Evolutionary conservation across 768 basidiomycete genomes (phyloP), one percentile per base, ranked within the genome.

Genomic region (Termitomyces sp.): DNA sequence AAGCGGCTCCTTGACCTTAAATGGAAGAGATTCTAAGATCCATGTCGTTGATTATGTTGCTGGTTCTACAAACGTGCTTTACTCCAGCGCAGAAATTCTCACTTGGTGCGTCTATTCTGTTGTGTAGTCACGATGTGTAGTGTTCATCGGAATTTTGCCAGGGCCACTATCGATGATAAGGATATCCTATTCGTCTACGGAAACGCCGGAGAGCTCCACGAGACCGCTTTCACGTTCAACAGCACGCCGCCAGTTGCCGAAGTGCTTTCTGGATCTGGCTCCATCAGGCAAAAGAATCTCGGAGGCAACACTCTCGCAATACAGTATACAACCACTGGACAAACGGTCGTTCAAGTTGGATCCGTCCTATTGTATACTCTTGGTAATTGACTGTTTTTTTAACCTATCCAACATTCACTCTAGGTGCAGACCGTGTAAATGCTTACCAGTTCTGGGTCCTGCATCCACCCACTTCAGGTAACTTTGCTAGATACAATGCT

Each of bases 401-500:
- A 33, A n/a, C 20, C 15, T 5, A 15, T 42, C 30, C 16, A 31
- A 36, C 16, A 27, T n/a, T 44, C 12, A n/a, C 36, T 9, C 8
- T 36, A 13, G 54, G 15, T 36, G 27, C 53, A 81, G 81, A 82
- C 63, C 79, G 78, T 39, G 67, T 69, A 42, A 78, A 73, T 36
- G 81, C 81, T 5, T 82, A 82, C 58, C 71, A 80, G 57, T 81
- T 80, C 66, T 82, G 81, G 81, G 74, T 79, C 33, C 68, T 81
- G 59, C 74, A 81, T 55, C 78, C 75, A 1, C 72, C 75, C 20
- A 68, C 75, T 12, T 61, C 65, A 3, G 75, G 78, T 27, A 54
- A 70, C 15, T 76, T 76, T 46, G 68, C 72, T 31, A 65, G 69
- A 16, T 78, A 72, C 53, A 75, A 66, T 56, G 80, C 73, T 6